Evolutionary conservation across 305 asterid genomes (phyloP), one percentile per base, ranked within the genome.

Genomic region (Solanum hybrid): DNA sequence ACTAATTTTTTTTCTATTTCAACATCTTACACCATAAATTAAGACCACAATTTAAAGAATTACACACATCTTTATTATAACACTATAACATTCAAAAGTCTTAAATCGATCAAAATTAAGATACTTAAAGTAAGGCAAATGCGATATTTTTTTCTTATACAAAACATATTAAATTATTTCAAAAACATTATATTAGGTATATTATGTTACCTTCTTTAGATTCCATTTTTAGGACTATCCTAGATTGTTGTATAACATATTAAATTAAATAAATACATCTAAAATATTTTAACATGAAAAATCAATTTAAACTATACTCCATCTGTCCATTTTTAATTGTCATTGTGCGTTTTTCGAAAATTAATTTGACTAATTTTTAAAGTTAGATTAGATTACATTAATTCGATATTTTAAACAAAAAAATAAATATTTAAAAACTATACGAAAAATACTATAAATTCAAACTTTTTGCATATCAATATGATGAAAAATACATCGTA

Each of bases 291-390:
- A 20, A 61, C 71, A 61, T 61, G 71, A 20, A 61, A 61, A 61
- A 20, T 20, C 5, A 61, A 61, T 61, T 8, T 20, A 61, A 20
- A 61, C 9, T 18, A 22, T 22, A 61, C 0, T 61, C 5, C 5
- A 6, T 20, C 11, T 0, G 1, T 20, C 0, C 2, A 20, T 22
- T 3, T 61, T 61, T 20, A 61, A 8, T 61, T 20, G 26, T 61
- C 0, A 61, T 0, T 0, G n/a, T 0, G 1, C 0, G 2, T 33
- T 6, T 57, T 57, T 18, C 0, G 0, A 57, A 51, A 57, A 9
- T 57, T 8, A 18, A 18, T 57, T 51, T 18, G 10, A 57, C 4
- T 6, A 57, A 18, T 18, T 6, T 6, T 57, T 0, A 57, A 57
- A 57, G 24, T 57, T 57, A 57, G 18, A 57, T 6, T 57, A 57